Percentiles rank a stretch among this genome's conserved stretches.
phyloP scores from a whole-genome alignment of 176 grass and related monocot genomes.

The Aegilops longissima region DNA sequence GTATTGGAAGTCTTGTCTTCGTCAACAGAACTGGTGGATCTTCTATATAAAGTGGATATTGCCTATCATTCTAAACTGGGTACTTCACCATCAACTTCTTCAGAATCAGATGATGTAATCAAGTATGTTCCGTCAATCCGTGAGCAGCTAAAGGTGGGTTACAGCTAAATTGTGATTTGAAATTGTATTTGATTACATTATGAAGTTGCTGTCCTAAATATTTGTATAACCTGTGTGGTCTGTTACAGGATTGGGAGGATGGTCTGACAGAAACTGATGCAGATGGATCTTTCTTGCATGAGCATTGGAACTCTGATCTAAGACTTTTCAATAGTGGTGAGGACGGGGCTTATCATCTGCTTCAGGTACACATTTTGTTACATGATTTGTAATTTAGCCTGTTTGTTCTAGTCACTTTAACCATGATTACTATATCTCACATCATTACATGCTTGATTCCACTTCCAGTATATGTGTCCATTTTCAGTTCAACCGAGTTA shows the following conservation, averaged over 20 bases:
- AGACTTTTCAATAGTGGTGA: conserved; percentile 65
- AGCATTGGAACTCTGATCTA: conserved; percentile 65
- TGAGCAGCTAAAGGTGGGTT: conserved; percentile 63
- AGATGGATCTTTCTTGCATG: conserved; percentile 69
- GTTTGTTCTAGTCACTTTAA: background rate
- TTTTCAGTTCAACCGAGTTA: background rate
- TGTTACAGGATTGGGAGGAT: conserved; percentile 86
- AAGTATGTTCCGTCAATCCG: conserved; percentile 68
- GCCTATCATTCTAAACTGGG: conserved; percentile 50
- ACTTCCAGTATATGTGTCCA: background rate
- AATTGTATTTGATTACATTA: conserved; percentile 9
- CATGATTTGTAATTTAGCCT: background rate
- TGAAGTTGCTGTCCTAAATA: background rate
- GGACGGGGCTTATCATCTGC: conserved; percentile 70
- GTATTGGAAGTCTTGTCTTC: conserved; percentile 62
- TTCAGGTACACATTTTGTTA: conserved; percentile 54
- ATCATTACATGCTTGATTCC: background rate
- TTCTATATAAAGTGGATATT: conserved; percentile 57
- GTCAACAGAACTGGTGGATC: conserved; percentile 54
- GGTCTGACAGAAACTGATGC: conserved; percentile 70
- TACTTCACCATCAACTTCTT: conserved; percentile 22
- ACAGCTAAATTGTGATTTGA: background rate
- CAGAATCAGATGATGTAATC: conserved; percentile 52
- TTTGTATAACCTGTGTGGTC: conserved; percentile 1
- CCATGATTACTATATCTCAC: background rate